Conservation (phyloP, 2,329 filamentous ascomycete species). For the Knufia petricola region DNA sequence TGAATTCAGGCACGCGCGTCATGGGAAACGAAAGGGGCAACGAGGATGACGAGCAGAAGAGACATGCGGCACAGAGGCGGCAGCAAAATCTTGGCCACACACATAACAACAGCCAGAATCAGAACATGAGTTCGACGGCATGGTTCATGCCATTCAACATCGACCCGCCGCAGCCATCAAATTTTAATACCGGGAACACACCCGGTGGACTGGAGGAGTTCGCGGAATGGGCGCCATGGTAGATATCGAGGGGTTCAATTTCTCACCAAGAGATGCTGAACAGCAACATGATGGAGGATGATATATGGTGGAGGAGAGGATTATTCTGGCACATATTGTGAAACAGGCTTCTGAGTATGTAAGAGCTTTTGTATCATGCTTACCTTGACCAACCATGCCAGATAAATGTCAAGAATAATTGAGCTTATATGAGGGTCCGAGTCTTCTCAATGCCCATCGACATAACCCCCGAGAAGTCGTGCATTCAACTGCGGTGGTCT, state of each 20-base stretch:
- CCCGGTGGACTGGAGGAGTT: constrained; percentile 12
- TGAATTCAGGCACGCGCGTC: constrained; percentile 11
- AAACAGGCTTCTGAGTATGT: too few relatives aligned
- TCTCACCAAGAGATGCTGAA: neutral
- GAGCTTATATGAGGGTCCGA: too few relatives aligned
- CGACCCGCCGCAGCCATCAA: constrained; percentile 51
- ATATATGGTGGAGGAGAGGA: neutral
- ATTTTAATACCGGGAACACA: constrained; percentile 25
- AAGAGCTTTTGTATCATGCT: too few relatives aligned
- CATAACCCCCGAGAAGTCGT: too few relatives aligned
- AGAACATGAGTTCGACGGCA: constrained; percentile 37
- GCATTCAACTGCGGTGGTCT: too few relatives aligned
- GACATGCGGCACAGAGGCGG: neutral
- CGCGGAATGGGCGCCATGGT: neutral
- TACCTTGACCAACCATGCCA: too few relatives aligned
- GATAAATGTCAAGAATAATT: too few relatives aligned
- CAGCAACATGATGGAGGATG: neutral
- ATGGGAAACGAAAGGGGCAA: neutral
- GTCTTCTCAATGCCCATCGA: too few relatives aligned
- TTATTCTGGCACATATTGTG: too few relatives aligned
- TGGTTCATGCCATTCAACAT: constrained; percentile 95
- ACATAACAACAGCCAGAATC: neutral
- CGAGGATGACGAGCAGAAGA: neutral
- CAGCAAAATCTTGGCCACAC: neutral
- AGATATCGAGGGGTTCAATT: neutral